phyloP scores from a whole-genome alignment of 2,329 filamentous ascomycete genomes.

The Pezicula carpinea region DNA sequence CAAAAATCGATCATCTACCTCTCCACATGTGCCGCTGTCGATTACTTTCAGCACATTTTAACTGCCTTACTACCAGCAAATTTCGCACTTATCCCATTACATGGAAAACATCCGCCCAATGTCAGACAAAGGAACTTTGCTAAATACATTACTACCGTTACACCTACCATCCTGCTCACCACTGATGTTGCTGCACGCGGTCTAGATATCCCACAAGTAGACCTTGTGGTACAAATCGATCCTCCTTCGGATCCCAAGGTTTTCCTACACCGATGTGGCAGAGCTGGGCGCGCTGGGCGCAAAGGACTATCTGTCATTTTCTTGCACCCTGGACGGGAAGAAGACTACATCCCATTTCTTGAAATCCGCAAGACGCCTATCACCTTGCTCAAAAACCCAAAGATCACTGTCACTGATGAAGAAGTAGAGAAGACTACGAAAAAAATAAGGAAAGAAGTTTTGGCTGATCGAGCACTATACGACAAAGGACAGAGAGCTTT shows the following conservation, averaged over 20 bases:
- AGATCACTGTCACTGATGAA: slow-evolving; percentile 50
- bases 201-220: slow-evolving; percentile 86
- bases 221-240: slow-evolving; percentile 86
- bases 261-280: slow-evolving; percentile 88
- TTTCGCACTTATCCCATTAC: slow-evolving; percentile 72
- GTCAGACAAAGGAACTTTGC: slow-evolving; percentile 85
- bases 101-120: slow-evolving; percentile 87
- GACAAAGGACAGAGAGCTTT: slow-evolving; percentile 90
- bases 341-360: slow-evolving; percentile 85
- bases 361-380: slow-evolving; percentile 85
- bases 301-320: slow-evolving; percentile 82
- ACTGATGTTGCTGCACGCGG: slow-evolving; percentile 90
- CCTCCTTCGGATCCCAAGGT: slow-evolving; percentile 84
- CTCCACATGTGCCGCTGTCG: slow-evolving; percentile 89
- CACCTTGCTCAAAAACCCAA: slow-evolving; percentile 51
- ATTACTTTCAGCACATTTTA: slow-evolving; percentile 84
- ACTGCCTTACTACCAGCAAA: slow-evolving; percentile 64
- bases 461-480: slow-evolving; percentile 50
- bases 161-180: slow-evolving; percentile 78
- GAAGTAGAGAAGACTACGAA: slow-evolving; percentile 55
- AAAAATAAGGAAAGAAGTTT: slow-evolving; percentile 56
- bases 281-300: slow-evolving; percentile 84
- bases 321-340: slow-evolving; percentile 78
- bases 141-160: slow-evolving; percentile 69
- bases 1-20: slow-evolving; percentile 88